Evolutionary conservation across 2,329 filamentous ascomycete species (phyloP).

Genomic region (Pleoardoris graminearum): DNA sequence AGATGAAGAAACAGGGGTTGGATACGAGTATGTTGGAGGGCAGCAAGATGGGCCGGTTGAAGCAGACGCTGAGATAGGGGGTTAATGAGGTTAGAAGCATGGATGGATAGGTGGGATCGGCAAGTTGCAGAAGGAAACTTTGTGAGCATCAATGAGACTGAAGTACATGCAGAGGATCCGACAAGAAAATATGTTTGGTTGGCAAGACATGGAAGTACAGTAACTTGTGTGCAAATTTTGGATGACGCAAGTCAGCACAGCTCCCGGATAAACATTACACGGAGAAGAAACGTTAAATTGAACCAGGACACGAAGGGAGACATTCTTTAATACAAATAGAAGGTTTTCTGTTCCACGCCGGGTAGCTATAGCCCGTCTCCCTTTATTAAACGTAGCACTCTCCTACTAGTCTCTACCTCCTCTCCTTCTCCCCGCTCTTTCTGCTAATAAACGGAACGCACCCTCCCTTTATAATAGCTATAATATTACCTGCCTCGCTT

Average conservation of each 20-base stretch:
- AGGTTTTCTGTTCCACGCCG: neutral
- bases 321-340: neutral
- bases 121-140: too few relatives aligned
- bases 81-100: neutral
- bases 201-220: too few relatives aligned
- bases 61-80: neutral
- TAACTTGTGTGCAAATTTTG: too few relatives aligned
- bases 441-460: constrained; percentile 8
- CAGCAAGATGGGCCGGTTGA: neutral
- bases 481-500: constrained; percentile 1
- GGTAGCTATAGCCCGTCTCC: constrained; percentile 2
- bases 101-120: too few relatives aligned
- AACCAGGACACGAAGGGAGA: too few relatives aligned
- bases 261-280: too few relatives aligned
- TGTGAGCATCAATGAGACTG: neutral
- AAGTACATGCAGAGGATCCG: too few relatives aligned
- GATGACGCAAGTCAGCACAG: too few relatives aligned
- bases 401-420: neutral
- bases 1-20: constrained; percentile 5
- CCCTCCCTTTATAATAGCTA: constrained; percentile 8
- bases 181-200: too few relatives aligned
- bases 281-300: too few relatives aligned
- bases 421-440: neutral
- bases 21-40: constrained; percentile 8
- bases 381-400: constrained; percentile 12